A percentile compares a stretch with the other conserved stretches of the same genome.
phyloP scores from a whole-genome alignment of 371 early-diverging fungal species.

The Mucor plumbeus region DNA sequence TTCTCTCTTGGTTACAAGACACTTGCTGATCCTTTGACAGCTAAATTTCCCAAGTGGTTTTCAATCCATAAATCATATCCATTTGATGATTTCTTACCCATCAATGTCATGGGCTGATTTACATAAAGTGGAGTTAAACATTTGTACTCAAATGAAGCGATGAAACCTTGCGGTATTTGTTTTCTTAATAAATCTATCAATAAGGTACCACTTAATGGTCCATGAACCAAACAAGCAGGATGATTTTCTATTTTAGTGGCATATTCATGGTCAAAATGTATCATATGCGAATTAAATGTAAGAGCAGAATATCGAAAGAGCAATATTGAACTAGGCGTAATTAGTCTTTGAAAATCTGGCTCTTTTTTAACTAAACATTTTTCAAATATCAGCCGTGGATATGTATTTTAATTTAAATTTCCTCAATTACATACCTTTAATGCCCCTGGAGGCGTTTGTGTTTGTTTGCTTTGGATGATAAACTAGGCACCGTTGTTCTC shows the following conservation, averaged over 20 bases:
- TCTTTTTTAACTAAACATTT: conserved; percentile 41
- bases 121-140: conserved; percentile 73
- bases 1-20: neutral
- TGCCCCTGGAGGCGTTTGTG: neutral
- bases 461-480: conserved; percentile 57
- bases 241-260: conserved; percentile 75
- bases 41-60: conserved; percentile 66
- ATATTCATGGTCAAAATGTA: conserved; percentile 81
- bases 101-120: conserved; percentile 56
- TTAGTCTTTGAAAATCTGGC: conserved; percentile 57
- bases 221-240: conserved; percentile 80
- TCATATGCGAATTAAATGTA: conserved; percentile 84
- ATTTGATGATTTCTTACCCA: conserved; percentile 43
- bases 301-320: conserved; percentile 87
- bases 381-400: neutral
- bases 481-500: conserved; percentile 73
- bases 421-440: conserved; percentile 12
- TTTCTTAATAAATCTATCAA: conserved; percentile 63
- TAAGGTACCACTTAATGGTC: conserved; percentile 80
- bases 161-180: conserved; percentile 32
- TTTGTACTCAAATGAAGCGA: conserved; percentile 63
- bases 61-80: conserved; percentile 76
- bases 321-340: conserved; percentile 70
- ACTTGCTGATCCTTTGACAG: conserved; percentile 72
- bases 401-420: neutral